These are phyloP conservation scores for Manihot esculenta DNA, from an alignment of 441 rosid genomes.

Conservation along the genomic window DNA sequence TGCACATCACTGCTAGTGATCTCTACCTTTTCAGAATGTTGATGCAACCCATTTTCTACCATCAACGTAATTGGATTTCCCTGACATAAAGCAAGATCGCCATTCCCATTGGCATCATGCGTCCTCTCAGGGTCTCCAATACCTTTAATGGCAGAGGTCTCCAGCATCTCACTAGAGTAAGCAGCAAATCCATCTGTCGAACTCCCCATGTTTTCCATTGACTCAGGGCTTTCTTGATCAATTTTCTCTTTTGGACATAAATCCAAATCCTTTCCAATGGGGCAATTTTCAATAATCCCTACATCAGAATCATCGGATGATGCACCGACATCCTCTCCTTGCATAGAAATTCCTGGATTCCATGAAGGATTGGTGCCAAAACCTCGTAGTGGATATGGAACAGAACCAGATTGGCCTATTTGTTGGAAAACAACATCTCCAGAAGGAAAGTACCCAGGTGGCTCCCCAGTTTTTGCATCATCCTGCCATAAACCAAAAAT, in stretches of 20 bases:
- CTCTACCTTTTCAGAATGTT: constrained; percentile 25
- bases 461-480: constrained; percentile 50
- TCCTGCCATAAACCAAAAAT: constrained; percentile 43
- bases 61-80: constrained; percentile 24
- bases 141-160: constrained; percentile 23
- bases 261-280: constrained; percentile 22
- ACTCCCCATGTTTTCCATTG: constrained; percentile 30
- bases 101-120: constrained; percentile 23
- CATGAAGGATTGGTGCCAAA: constrained; percentile 46
- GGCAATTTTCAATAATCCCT: constrained; percentile 48
- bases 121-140: constrained; percentile 30
- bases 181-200: constrained; percentile 28
- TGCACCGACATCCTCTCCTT: constrained; percentile 40
- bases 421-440: constrained; percentile 55
- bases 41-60: constrained; percentile 18
- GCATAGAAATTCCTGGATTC: constrained; percentile 49
- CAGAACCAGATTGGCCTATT: constrained; percentile 33
- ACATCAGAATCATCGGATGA: constrained; percentile 68
- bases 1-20: constrained; percentile 15
- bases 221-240: constrained; percentile 24
- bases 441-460: constrained; percentile 47
- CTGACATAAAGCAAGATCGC: constrained; percentile 23
- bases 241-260: constrained; percentile 28
- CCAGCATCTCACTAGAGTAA: constrained; percentile 29
- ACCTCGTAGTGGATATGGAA: constrained; percentile 36